phyloP scores from a whole-genome alignment of 352 stramenopile genomes.

The Achlya hypogyna region DNA sequence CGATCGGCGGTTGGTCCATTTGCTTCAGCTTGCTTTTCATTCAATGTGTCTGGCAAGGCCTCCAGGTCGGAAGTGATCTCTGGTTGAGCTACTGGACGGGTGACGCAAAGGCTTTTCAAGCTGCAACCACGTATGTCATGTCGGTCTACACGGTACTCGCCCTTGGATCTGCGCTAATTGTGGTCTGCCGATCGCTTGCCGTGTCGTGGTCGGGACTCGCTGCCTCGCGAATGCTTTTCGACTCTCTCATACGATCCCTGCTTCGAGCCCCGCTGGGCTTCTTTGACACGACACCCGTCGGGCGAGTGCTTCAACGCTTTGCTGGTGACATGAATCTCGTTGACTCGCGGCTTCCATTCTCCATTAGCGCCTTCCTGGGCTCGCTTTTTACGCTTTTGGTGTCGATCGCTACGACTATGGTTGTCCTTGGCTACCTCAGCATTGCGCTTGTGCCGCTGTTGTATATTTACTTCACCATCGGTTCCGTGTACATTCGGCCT shows the following conservation, averaged over 20 bases:
- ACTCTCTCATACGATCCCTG: slow-evolving; percentile 23
- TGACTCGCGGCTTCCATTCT: slow-evolving; percentile 67
- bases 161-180: not conserved
- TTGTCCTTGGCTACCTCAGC: slow-evolving; percentile 32
- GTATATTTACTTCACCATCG: slow-evolving; percentile 57
- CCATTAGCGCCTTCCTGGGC: slow-evolving; percentile 15
- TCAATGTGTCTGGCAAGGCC: slow-evolving; percentile 24
- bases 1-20: slow-evolving; percentile 27
- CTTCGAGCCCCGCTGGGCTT: slow-evolving; percentile 35
- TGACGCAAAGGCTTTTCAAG: not conserved
- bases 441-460: slow-evolving; percentile 26
- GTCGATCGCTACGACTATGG: slow-evolving; percentile 34
- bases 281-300: slow-evolving; percentile 36
- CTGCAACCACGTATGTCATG: not conserved
- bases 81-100: slow-evolving; percentile 24
- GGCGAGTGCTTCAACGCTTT: slow-evolving; percentile 31
- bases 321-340: slow-evolving; percentile 33
- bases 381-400: slow-evolving; percentile 25
- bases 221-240: slow-evolving; percentile 25
- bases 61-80: slow-evolving; percentile 27
- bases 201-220: not conserved
- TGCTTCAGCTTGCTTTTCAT: slow-evolving; percentile 1
- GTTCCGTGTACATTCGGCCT: slow-evolving; percentile 56
- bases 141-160: not conserved
- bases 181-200: not conserved